Evolutionary conservation across 805 yeast species (phyloP), one percentile per base, ranked within the genome.

Genomic region (Saccharomyces jurei): DNA sequence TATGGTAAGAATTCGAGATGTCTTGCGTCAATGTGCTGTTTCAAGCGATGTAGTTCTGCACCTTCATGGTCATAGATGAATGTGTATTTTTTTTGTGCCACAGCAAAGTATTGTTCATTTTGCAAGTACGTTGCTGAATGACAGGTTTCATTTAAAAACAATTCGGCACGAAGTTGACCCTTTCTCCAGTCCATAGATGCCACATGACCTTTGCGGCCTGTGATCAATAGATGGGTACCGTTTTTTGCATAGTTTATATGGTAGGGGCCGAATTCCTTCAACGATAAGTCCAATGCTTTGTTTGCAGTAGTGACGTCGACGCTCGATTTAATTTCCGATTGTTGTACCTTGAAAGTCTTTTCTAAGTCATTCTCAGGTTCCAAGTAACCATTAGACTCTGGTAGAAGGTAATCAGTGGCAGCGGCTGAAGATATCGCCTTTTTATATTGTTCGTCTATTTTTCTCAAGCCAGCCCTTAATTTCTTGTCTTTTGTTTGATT

Each of bases 281-380:
- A 74, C 28, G 80, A 80, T 55, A 94, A 76, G 56, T 87, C 85
- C 63, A 94, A 82, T 51, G 82, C 80, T 69, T 92, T 94, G 58
- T 79, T 80, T 14, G 84, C 81, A 0, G 97, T 89, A 2, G 84
- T 71, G 32, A 78, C 75, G 69, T 92, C 98, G 3, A 94, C 97
- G 11, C 80, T 83, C 30, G 80, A 78, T 27, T 74, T 79, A 41
- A 94, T 84, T 51, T 92, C 97, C 13, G 79, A 79, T 68, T 94
- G 99, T 32, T 77, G 81, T 61, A 88, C 88, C 70, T 87, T 88
- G 74, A 75, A 89, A 0, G 99, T 94, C 69, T 82, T 84, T 72
- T 94, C 99, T 91, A 92, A 84, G 53, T 77, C 81, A n/a, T 85
- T 85, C 64, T 94, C 99, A 5, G 97, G 89, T 70, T 94, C 99